These are phyloP conservation scores for Teunomyces gatunensis DNA, from an alignment of 805 yeast genomes.

Conservation along the genomic window DNA sequence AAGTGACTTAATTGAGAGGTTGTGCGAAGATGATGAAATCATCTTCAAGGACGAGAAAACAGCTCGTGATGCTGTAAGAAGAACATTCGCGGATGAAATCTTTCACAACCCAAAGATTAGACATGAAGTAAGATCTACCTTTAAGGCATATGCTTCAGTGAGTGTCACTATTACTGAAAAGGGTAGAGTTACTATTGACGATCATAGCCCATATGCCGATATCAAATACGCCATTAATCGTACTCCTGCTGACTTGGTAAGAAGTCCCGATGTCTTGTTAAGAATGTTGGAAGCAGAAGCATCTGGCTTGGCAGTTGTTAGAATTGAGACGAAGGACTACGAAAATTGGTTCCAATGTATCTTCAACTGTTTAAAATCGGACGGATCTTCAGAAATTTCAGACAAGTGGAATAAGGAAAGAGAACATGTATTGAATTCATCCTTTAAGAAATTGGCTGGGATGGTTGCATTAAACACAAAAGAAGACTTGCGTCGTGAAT, in stretches of 20 bases:
- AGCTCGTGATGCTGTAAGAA: conserved; percentile 71
- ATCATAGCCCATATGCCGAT: conserved; percentile 78
- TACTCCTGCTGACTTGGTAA: conserved; percentile 68
- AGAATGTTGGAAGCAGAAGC: conserved; percentile 92
- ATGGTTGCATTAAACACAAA: conserved; percentile 73
- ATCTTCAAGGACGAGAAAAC: conserved; percentile 55
- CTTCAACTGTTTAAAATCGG: conserved; percentile 61
- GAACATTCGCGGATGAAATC: conserved; percentile 75
- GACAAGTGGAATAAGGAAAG: conserved; percentile 81
- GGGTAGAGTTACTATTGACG: conserved; percentile 64
- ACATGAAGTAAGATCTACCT: conserved; percentile 62
- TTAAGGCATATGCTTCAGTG: conserved; percentile 60
- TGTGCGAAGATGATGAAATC: conserved; percentile 45
- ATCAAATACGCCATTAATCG: conserved; percentile 88
- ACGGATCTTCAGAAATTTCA: conserved; percentile 73
- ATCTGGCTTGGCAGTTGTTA: conserved; percentile 65
- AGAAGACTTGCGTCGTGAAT: conserved; percentile 73
- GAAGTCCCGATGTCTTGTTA: conserved; percentile 76
- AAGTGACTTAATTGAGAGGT: conserved; percentile 50
- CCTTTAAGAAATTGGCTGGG: conserved; percentile 65
- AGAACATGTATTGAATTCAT: conserved; percentile 59
- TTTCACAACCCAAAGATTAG: conserved; percentile 79
- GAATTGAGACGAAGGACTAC: conserved; percentile 51
- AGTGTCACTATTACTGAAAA: conserved; percentile 81
- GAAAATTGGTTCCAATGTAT: conserved; percentile 42